phyloP scores from a whole-genome alignment of 1,284 basidiomycete species.

The Phaffia rhodozyma region DNA sequence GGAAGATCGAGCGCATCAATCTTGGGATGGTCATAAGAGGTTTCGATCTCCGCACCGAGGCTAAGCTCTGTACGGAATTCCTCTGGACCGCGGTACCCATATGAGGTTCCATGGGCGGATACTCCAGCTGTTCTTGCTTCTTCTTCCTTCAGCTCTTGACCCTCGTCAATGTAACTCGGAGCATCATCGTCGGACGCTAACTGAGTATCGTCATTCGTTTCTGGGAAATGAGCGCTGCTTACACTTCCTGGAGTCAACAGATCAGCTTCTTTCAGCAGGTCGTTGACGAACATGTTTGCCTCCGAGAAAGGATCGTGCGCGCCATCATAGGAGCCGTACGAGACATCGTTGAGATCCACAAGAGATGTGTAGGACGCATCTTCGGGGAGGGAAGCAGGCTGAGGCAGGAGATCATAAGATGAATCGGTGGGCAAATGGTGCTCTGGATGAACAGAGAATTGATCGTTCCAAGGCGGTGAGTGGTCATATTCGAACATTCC shows the following conservation, averaged over 20 bases:
- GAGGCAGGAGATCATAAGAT: too few species aligned
- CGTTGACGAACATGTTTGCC: too few species aligned
- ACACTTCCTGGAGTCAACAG: too few species aligned
- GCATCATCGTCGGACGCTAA: not conserved
- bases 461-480: not conserved
- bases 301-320: too few species aligned
- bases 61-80: not conserved
- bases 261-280: too few species aligned
- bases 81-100: not conserved
- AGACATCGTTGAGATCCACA: too few species aligned
- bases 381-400: too few species aligned
- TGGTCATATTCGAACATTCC: constrained; percentile 1
- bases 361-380: too few species aligned
- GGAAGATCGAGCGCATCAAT: constrained; percentile 3
- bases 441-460: too few species aligned
- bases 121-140: not conserved
- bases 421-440: too few species aligned
- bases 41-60: not conserved
- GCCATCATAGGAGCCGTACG: too few species aligned
- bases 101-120: not conserved
- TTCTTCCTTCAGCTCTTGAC: not conserved
- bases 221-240: too few species aligned
- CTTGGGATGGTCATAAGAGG: not conserved
- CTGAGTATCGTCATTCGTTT: not conserved
- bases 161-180: not conserved